Conservation (phyloP, 805 yeast species). For the Saturnispora serradocipensis region DNA sequence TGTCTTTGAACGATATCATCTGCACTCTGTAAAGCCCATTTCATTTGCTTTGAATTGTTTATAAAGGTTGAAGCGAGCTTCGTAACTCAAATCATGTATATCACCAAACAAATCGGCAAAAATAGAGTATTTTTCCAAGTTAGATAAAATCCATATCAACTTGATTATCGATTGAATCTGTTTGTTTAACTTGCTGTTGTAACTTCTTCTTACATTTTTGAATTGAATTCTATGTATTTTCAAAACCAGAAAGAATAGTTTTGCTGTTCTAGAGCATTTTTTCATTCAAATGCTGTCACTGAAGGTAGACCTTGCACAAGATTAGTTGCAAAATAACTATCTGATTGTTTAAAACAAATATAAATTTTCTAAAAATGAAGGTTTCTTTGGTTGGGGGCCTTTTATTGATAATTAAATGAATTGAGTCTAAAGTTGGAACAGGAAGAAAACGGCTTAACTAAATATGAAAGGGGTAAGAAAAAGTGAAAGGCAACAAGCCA, state of each 20-base stretch:
- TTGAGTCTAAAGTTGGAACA: not conserved
- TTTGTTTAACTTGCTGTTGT: not conserved
- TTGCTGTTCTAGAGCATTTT: not conserved
- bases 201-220: not conserved
- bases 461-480: not conserved
- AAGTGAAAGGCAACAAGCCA: not conserved
- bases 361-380: not conserved
- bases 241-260: not conserved
- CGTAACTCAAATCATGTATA: not conserved
- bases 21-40: not conserved
- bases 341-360: not conserved
- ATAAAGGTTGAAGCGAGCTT: not conserved
- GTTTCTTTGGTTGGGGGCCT: not conserved
- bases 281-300: not conserved
- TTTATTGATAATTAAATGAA: too few species aligned
- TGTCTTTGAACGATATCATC: not conserved
- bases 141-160: not conserved
- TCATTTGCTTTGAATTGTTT: not conserved
- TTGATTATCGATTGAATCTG: not conserved
- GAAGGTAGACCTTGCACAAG: too few species aligned
- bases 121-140: not conserved
- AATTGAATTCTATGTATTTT: not conserved
- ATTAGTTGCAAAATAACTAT: not conserved
- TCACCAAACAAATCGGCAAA: not conserved
- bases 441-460: not conserved